Base-by-base conservation (phyloP, 768 basidiomycete genomes). In the Postia placenta region DNA sequence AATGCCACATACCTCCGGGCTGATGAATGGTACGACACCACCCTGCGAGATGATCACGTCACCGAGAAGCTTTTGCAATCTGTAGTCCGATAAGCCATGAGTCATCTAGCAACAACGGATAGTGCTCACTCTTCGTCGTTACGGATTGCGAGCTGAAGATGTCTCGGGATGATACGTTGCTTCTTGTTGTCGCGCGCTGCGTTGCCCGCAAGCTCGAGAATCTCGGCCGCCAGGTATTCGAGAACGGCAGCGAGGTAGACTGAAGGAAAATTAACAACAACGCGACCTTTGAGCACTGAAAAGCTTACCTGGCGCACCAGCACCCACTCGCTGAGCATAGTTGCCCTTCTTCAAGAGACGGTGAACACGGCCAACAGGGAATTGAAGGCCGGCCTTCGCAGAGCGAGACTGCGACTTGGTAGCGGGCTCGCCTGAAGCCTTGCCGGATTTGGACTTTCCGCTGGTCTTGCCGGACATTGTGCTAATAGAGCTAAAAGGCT, bases 91-190 rank as follows among this genome's bases (percentile, higher is more conserved):
- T 37, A 20, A 37, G 35, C 40, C 51, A 43, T 24, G 43, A 46
- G 53, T 42, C 47, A 15, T 17, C 44, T 20, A 45, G 1, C 2
- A 43, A 17, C 11, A 14, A 23, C 11, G 4, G 37, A 11, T 19
- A 24, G 5, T 7, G 69, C 79, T 51, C 57, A 85, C 84, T 90
- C 92, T 68, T 94, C 92, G 54, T 94, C 92, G 66, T 94, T 92
- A 45, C 93, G 82, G 69, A 96, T 92, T 54, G 92, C 92, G 55
- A 95, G 81, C 67, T 96, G 92, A 42, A 95, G 73, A 69, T 96
- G 93, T 68, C 93, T 86, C 40, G 92, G 93, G 23, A 94, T 89
- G 62, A 95, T 94, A 80, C 93, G 91, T 56, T 91, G 87, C 74
- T 93, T 90, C 78, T 90, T 91, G 76, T 91, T 91, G 69, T 87